Evolutionary conservation across 148 eudicot genomes (phyloP), one percentile per base, ranked within the genome.

Genomic region (Agrostemma githago): DNA sequence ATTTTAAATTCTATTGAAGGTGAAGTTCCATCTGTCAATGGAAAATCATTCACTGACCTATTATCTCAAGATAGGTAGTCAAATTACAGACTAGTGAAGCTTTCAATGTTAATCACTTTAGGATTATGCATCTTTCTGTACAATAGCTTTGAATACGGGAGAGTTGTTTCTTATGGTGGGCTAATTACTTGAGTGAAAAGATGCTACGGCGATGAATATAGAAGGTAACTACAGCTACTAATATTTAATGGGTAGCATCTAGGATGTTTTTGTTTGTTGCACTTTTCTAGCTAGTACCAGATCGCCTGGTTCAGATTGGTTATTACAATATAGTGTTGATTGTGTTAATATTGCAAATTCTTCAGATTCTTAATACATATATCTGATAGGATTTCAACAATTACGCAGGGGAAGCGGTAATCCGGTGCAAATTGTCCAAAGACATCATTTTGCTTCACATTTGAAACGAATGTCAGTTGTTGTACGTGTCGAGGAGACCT

Each of bases 381-480:
- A 20, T 53, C 69, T 51, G n/a, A 74, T 51, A 34, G 41, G 16
- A 59, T 66, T 71, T 77, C 70, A 8, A 37, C 59, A 38, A 2
- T 56, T 48, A 43, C 84, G 77, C 85, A 92, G 97, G 88, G 96
- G 98, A 72, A 78, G 83, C 79, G 93, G 96, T 51, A 79, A 81
- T 82, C 79, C 89, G 54, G 97, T 95, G 78, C 98, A 95, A 81
- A 95, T 95, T 89, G 83, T 95, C 60, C 98, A 95, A 80, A 86
- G 98, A 73, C 91, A 95, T 77, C 98, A 95, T 81, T 95, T 95
- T 81, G 97, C 97, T 17, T 95, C 98, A 75, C 88, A 90, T 74
- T 86, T 95, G 72, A 95, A 95, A 88, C 83, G 98, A 67, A 95
- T 95, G 98, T 85, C 98, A 6, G 98, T 95, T 75, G 89, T 92